Conservation (phyloP, 1,139 yeast genomes). For the Sugiyamaella sp. region DNA sequence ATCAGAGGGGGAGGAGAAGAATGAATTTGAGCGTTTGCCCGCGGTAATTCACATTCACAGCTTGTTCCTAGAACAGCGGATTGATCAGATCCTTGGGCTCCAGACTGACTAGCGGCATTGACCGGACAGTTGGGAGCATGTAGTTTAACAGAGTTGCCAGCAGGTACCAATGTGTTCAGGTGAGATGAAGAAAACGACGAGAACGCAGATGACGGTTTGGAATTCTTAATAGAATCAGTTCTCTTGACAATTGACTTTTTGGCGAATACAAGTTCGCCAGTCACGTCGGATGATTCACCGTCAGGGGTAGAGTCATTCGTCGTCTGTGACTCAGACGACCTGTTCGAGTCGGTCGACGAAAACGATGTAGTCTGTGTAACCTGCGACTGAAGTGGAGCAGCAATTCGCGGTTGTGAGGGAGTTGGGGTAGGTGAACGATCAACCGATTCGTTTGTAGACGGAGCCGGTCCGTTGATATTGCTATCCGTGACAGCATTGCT, state of each 20-base stretch:
- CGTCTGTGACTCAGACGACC: slow-evolving; percentile 9
- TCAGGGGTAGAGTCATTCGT: slow-evolving; percentile 8
- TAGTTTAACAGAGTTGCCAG: background rate
- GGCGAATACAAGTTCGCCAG: slow-evolving; percentile 25
- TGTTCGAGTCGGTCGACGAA: slow-evolving; percentile 12
- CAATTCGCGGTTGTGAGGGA: slow-evolving; percentile 10
- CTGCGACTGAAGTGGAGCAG: background rate
- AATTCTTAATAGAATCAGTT: slow-evolving; percentile 11
- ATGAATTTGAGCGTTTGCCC: slow-evolving; percentile 12
- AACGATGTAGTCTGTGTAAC: slow-evolving; percentile 14
- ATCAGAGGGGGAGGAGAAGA: slow-evolving; percentile 33
- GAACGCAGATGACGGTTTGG: slow-evolving; percentile 30
- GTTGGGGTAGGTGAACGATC: slow-evolving; percentile 8
- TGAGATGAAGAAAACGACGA: slow-evolving; percentile 25
- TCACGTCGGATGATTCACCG: slow-evolving; percentile 1
- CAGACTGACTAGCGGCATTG: background rate
- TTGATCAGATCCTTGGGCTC: background rate
- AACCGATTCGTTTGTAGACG: background rate
- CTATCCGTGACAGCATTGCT: background rate
- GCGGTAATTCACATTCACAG: slow-evolving; percentile 31
- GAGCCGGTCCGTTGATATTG: background rate
- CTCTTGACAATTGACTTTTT: slow-evolving; percentile 27
- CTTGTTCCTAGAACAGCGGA: slow-evolving; percentile 27
- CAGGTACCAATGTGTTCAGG: slow-evolving; percentile 20
- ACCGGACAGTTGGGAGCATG: slow-evolving; percentile 15